These are phyloP conservation scores for Sordariomycetes sp. DNA, from an alignment of 2,329 filamentous ascomycete genomes.

Conservation along the genomic window DNA sequence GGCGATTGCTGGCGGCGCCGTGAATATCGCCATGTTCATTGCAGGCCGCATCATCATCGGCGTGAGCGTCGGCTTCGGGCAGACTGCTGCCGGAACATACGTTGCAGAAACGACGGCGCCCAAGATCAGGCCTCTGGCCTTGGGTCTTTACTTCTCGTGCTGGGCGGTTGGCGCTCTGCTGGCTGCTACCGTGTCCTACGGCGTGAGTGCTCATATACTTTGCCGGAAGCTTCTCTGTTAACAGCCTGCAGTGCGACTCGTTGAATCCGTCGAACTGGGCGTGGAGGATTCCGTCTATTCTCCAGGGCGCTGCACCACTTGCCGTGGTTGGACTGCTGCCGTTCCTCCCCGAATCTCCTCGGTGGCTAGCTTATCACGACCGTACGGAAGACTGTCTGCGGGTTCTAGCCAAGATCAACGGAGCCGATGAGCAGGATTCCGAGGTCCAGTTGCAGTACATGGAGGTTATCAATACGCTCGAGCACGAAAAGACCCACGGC, in stretches of 20 bases:
- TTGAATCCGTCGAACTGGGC: conserved; percentile 16
- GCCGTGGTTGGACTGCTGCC: conserved; percentile 11
- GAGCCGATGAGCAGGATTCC: background rate
- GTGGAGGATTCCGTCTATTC: conserved; percentile 17
- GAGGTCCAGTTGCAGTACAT: conserved; percentile 4
- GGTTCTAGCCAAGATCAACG: conserved; percentile 7
- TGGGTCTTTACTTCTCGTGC: conserved; percentile 9
- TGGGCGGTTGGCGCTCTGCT: conserved; percentile 14
- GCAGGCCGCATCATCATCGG: conserved; percentile 34
- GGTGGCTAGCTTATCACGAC: conserved; percentile 15
- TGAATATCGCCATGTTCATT: conserved; percentile 30
- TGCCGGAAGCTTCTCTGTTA: no score
- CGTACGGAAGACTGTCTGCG: conserved; percentile 9
- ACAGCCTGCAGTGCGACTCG: no score
- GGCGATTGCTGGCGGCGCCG: conserved; percentile 34
- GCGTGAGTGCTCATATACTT: conserved; percentile 7
- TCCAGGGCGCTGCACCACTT: conserved; percentile 9
- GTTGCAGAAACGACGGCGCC: conserved; percentile 35
- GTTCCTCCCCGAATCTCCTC: conserved; percentile 17
- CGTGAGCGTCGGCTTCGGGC: conserved; percentile 29
- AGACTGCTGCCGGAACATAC: conserved; percentile 33
- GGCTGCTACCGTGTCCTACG: conserved; percentile 12
- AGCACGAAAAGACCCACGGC: conserved; percentile 2
- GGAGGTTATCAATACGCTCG: conserved; percentile 5
- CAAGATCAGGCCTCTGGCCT: conserved; percentile 4